These are phyloP conservation scores for Botrytis sinoallii DNA, from an alignment of 2,329 filamentous ascomycete species.

Conservation along the genomic window DNA sequence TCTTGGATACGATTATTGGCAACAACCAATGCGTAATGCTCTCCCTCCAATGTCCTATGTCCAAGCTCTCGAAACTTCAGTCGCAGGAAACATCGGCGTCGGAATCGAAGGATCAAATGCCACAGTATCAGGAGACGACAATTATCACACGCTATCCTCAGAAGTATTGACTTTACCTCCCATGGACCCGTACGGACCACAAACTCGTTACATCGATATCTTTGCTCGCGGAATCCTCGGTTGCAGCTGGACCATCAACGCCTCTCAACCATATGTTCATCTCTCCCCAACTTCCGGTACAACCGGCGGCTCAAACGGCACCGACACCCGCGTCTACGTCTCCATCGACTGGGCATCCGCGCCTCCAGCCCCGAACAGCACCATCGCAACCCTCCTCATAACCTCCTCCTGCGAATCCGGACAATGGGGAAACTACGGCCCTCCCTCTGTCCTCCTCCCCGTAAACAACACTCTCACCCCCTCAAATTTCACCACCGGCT, in stretches of 20 bases:
- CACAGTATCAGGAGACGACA: constrained; percentile 64
- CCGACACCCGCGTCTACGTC: constrained; percentile 52
- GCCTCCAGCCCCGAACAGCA: constrained; percentile 41
- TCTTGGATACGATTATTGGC: constrained; percentile 52
- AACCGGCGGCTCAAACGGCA: constrained; percentile 46
- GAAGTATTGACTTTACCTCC: constrained; percentile 53
- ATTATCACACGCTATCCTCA: constrained; percentile 55
- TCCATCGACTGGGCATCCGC: constrained; percentile 55
- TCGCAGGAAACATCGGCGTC: constrained; percentile 62
- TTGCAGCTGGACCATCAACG: constrained; percentile 52
- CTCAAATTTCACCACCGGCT: constrained; percentile 51
- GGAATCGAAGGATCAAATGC: constrained; percentile 64
- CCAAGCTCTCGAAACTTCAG: constrained; percentile 53
- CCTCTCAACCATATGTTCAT: constrained; percentile 49
- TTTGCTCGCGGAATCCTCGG: constrained; percentile 54
- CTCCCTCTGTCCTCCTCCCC: constrained; percentile 52
- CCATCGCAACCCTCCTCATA: constrained; percentile 52
- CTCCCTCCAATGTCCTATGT: constrained; percentile 60
- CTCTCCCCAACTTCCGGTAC: constrained; percentile 50
- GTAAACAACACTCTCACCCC: constrained; percentile 50
- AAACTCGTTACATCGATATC: constrained; percentile 59
- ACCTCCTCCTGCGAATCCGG: constrained; percentile 44
- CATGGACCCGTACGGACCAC: constrained; percentile 56
- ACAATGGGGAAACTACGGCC: constrained; percentile 43
- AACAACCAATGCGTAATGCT: constrained; percentile 70